Percentiles rank a stretch among this genome's conserved stretches.
Evolutionary conservation across 306 rosid species (phyloP).

Genomic region (Quercus berberidifolia): DNA sequence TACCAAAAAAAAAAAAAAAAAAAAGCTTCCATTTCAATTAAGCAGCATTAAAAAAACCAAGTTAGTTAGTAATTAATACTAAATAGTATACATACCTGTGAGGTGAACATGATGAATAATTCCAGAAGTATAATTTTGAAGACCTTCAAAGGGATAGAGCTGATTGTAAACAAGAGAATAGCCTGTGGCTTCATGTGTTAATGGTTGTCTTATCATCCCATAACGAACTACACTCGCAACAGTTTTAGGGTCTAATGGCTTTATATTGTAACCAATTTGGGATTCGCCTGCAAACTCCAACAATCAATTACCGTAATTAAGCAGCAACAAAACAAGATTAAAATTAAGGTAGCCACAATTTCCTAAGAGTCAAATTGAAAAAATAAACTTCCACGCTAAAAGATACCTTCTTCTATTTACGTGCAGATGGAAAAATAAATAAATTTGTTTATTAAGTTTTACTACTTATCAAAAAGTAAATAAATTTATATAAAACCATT

Average conservation of each 20-base stretch:
- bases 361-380: too few species aligned
- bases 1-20: not conserved
- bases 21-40: not conserved
- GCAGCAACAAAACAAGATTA: conserved; percentile 6
- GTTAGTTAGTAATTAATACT: not conserved
- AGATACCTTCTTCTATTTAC: not conserved
- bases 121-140: conserved; percentile 85
- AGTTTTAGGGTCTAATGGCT: conserved; percentile 61
- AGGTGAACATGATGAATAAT: conserved; percentile 86
- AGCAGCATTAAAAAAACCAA: not conserved
- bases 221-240: conserved; percentile 58
- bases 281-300: conserved; percentile 51
- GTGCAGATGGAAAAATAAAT: not conserved
- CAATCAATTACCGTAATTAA: not conserved
- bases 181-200: conserved; percentile 55
- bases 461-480: too few species aligned
- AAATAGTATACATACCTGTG: conserved; percentile 38
- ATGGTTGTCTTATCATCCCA: conserved; percentile 40
- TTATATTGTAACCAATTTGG: conserved; percentile 67
- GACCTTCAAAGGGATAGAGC: conserved; percentile 78
- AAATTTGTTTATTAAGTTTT: too few species aligned
- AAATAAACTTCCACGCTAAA: not conserved
- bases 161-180: conserved; percentile 64
- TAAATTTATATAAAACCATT: too few species aligned
- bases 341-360: not conserved